Evolutionary conservation across 371 early-diverging fungal species (phyloP).

Genomic region (Neoconidiobolus thromboides): DNA sequence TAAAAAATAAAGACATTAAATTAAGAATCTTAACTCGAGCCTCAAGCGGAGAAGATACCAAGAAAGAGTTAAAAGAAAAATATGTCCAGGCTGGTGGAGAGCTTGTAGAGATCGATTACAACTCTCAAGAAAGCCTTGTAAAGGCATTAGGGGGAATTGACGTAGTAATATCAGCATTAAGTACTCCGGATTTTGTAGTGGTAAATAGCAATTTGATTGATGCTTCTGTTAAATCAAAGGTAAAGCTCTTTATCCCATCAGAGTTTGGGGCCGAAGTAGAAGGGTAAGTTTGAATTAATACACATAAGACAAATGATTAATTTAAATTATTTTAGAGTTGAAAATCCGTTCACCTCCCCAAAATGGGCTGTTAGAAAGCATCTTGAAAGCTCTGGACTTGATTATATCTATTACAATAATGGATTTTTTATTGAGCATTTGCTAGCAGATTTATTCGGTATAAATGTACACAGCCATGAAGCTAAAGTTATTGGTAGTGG

Average conservation of each 20-base stretch:
- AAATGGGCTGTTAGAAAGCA: neutral
- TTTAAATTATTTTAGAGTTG: too few species aligned
- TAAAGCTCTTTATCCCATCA: neutral
- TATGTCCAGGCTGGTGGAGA: neutral
- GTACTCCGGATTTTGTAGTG: neutral
- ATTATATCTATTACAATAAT: neutral
- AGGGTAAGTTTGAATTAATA: neutral
- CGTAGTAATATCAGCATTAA: neutral
- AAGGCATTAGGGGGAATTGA: neutral
- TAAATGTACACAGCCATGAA: too few species aligned
- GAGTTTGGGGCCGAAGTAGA: neutral
- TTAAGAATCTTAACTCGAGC: too few species aligned
- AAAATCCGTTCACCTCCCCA: too few species aligned
- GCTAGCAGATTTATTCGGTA: neutral
- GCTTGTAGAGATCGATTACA: neutral
- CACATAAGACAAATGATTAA: too few species aligned
- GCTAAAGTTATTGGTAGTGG: neutral
- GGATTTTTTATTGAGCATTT: slow-evolving; percentile 2
- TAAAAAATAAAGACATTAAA: neutral
- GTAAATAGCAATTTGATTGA: neutral
- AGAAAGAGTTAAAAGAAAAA: neutral
- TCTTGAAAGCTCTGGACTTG: neutral
- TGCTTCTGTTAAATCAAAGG: neutral
- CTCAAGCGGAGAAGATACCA: too few species aligned
- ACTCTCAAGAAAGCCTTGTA: neutral